A percentile compares a stretch with the other conserved stretches of the same genome.
These are phyloP conservation scores for Gentiana straminea DNA, from an alignment of 257 asterid genomes.

Conservation along the genomic window DNA sequence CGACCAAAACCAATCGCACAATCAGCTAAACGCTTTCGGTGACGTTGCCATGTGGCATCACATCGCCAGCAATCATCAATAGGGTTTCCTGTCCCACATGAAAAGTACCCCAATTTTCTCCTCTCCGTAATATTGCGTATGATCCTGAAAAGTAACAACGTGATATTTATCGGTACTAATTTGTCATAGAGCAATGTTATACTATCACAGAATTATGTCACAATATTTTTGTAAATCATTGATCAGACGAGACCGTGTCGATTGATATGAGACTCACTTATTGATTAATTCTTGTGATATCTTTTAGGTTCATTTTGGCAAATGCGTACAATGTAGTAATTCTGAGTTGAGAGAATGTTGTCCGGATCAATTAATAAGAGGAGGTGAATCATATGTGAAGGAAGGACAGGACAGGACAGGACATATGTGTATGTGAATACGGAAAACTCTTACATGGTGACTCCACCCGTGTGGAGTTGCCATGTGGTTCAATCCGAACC, in stretches of 20 bases:
- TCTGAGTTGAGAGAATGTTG: not conserved
- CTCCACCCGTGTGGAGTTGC: not conserved
- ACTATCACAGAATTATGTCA: no score
- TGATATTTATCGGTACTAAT: no score
- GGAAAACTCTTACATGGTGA: conserved; percentile 20
- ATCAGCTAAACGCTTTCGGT: conserved; percentile 74
- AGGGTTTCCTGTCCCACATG: conserved; percentile 70
- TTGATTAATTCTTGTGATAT: no score
- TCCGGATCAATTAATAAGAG: not conserved
- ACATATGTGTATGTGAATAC: conserved; percentile 30
- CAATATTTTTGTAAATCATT: no score
- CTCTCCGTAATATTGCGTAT: conserved; percentile 59
- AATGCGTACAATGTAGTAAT: not conserved
- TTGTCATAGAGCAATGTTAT: not conserved
- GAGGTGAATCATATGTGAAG: not conserved
- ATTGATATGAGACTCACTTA: no score
- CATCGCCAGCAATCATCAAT: conserved; percentile 96
- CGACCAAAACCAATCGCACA: conserved; percentile 90
- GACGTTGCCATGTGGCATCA: conserved; percentile 54
- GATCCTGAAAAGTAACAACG: conserved; percentile 29
- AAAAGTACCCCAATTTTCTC: conserved; percentile 65
- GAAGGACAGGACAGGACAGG: not conserved
- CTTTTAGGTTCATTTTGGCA: no score
- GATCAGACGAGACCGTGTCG: no score
- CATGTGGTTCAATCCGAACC: no score